Percentiles rank a stretch among this genome's conserved stretches.
phyloP scores from a whole-genome alignment of 2,329 filamentous ascomycete genomes.

The Biscogniauxia mediterranea region DNA sequence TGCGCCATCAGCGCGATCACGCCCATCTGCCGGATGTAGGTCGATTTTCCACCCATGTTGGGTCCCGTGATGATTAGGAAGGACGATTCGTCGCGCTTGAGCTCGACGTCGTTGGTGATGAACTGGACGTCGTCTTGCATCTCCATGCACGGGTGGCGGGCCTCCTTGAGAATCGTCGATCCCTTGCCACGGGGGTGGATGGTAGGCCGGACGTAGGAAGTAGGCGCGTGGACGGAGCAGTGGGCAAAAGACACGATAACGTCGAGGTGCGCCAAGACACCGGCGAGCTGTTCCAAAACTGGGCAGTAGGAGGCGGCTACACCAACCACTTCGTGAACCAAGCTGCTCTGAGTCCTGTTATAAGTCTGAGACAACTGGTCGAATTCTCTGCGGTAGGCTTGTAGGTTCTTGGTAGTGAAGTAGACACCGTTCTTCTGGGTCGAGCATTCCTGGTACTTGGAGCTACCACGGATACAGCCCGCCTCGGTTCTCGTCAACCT shows the following conservation, averaged over 20 bases:
- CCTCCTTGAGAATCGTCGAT: constrained; percentile 85
- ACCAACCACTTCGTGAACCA: constrained; percentile 88
- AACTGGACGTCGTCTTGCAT: constrained; percentile 98
- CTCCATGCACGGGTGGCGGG: constrained; percentile 95
- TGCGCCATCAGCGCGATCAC: constrained; percentile 98
- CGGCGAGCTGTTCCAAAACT: constrained; percentile 84
- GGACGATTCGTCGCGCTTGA: constrained; percentile 74
- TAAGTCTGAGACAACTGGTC: constrained; percentile 94
- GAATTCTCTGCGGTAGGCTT: constrained; percentile 80
- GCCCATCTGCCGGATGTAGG: constrained; percentile 95
- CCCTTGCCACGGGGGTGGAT: constrained; percentile 87
- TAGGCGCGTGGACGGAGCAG: constrained; percentile 87
- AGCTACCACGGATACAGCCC: constrained; percentile 88
- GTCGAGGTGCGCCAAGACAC: constrained; percentile 86
- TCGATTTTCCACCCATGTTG: constrained; percentile 99
- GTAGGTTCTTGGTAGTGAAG: constrained; percentile 85
- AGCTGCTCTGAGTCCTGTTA: constrained; percentile 86
- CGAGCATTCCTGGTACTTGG: constrained; percentile 87
- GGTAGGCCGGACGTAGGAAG: constrained; percentile 84
- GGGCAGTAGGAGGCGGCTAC: constrained; percentile 95
- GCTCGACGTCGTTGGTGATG: constrained; percentile 93
- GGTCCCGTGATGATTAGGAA: constrained; percentile 97
- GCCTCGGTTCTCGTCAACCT: constrained; percentile 88
- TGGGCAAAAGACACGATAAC: constrained; percentile 94
- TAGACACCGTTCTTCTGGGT: constrained; percentile 99